Conservation (phyloP, 768 basidiomycete species). For the Collybiopsis luxurians region DNA sequence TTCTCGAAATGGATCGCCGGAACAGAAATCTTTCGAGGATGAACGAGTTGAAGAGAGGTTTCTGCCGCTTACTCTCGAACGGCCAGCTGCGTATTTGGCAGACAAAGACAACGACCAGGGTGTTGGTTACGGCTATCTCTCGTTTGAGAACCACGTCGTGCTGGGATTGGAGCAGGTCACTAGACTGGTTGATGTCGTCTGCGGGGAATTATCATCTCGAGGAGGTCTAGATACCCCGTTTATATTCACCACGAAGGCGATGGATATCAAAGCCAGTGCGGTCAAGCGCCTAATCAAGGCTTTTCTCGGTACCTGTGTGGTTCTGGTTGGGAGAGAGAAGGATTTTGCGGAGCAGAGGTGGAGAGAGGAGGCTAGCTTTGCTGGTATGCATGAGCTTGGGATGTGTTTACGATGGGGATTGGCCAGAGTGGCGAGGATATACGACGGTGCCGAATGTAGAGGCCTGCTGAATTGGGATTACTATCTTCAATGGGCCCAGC, state of each 20-base stretch:
- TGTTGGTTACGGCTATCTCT: constrained; percentile 64
- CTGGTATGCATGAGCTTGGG: constrained; percentile 83
- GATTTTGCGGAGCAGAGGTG: constrained; percentile 53
- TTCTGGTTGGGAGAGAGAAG: constrained; percentile 25
- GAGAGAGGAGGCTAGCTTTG: constrained; percentile 81
- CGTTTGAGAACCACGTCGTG: constrained; percentile 69
- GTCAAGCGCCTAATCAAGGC: constrained; percentile 76
- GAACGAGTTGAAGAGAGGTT: not conserved
- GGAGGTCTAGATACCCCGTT: constrained; percentile 87
- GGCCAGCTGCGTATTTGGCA: not conserved
- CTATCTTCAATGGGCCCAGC: constrained; percentile 77
- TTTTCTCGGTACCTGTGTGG: constrained; percentile 66
- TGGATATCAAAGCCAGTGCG: constrained; percentile 76
- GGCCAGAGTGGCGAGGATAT: constrained; percentile 69
- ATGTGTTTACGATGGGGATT: constrained; percentile 95
- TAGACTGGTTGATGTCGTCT: constrained; percentile 67
- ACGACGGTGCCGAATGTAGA: constrained; percentile 68
- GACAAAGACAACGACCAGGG: not conserved
- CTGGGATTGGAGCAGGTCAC: constrained; percentile 74
- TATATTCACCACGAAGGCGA: constrained; percentile 85
- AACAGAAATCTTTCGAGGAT: not conserved
- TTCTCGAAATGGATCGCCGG: not conserved
- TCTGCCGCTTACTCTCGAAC: constrained; percentile 5
- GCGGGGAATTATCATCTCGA: constrained; percentile 66
- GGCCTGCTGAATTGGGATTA: constrained; percentile 85